Percentiles rank a stretch among this genome's conserved stretches.
phyloP scores from a whole-genome alignment of 768 basidiomycete species.

The Termitomyces sp. region DNA sequence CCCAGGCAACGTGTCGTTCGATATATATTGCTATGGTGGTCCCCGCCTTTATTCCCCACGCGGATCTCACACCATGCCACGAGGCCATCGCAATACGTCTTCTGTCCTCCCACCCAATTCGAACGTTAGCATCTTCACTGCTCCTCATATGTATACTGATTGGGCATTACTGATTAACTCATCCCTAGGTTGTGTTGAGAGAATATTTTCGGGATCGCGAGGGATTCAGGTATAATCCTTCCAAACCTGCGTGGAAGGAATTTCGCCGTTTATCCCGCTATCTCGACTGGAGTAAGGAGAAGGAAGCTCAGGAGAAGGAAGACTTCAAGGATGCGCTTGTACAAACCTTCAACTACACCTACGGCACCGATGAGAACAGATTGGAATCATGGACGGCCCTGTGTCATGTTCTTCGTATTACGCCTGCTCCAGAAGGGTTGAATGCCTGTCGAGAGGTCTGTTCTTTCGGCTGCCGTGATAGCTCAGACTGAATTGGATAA shows the following conservation, averaged over 20 bases:
- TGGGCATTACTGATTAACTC: neutral
- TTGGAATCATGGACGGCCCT: conserved; percentile 26
- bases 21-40: neutral
- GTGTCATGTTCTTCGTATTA: conserved; percentile 21
- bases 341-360: conserved; percentile 27
- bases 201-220: conserved; percentile 19
- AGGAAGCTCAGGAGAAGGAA: conserved; percentile 12
- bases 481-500: neutral
- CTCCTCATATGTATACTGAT: neutral
- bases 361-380: conserved; percentile 27
- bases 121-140: neutral
- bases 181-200: neutral
- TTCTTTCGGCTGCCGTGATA: neutral
- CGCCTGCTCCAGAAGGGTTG: conserved; percentile 21
- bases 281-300: conserved; percentile 13
- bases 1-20: neutral
- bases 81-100: neutral
- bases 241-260: conserved; percentile 18
- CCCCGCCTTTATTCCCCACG: too few relatives aligned
- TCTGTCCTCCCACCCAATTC: neutral
- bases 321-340: conserved; percentile 26
- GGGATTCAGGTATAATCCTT: conserved; percentile 17
- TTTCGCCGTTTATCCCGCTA: conserved; percentile 20
- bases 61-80: neutral
- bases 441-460: conserved; percentile 23